A percentile compares a stretch with the other conserved stretches of the same genome.
Conservation (phyloP, 108 stramenopile genomes). For the Cyclotella sp. region DNA sequence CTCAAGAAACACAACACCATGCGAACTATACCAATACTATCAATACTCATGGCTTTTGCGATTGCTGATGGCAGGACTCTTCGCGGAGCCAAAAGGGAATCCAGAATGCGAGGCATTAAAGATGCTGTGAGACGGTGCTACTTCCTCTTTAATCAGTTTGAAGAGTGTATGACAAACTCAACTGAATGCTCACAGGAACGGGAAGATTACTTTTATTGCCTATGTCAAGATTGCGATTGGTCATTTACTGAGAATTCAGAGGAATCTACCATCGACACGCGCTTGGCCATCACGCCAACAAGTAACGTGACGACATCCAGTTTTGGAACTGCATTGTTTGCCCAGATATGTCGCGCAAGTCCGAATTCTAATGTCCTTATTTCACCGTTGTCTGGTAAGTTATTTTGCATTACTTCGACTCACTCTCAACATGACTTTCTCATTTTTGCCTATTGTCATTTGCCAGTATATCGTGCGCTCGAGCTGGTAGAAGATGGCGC, state of each 20-base stretch:
- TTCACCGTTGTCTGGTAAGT: slow-evolving; percentile 32
- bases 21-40: neutral
- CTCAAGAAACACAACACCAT: neutral
- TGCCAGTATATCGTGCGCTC: slow-evolving; percentile 20
- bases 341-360: neutral
- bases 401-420: neutral
- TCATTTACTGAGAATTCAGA: neutral
- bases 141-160: neutral
- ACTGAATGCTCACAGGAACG: neutral
- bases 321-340: slow-evolving; percentile 32
- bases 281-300: neutral
- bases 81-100: neutral
- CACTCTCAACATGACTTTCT: neutral
- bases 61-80: neutral
- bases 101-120: neutral
- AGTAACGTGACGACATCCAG: slow-evolving; percentile 6
- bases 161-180: neutral
- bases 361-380: slow-evolving; percentile 29
- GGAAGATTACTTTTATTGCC: slow-evolving; percentile 5
- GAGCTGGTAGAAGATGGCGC: slow-evolving; percentile 35
- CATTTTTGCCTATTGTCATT: neutral
- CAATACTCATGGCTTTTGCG: neutral
- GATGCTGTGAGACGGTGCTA: slow-evolving; percentile 5
- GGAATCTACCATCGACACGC: too few relatives aligned
- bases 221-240: neutral